Evolutionary conservation across 2,329 filamentous ascomycete species (phyloP).

Genomic region (Amesomyces nigricolor): DNA sequence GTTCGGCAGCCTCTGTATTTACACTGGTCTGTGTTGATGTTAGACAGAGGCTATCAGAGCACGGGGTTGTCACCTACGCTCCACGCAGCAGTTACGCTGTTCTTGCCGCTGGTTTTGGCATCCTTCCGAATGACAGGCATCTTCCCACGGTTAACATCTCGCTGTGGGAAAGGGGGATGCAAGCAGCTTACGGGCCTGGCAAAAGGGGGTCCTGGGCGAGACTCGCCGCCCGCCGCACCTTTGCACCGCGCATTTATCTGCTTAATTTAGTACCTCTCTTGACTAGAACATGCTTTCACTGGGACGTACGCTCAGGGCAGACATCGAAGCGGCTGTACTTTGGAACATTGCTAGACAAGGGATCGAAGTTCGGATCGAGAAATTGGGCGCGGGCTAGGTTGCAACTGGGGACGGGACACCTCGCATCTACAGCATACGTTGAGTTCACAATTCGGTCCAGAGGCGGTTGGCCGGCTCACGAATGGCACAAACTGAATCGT

Average conservation of each 20-base stretch:
- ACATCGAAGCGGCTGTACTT: constrained; percentile 22
- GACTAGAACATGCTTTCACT: too few relatives aligned
- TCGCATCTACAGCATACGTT: constrained; percentile 13
- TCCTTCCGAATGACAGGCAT: constrained; percentile 22
- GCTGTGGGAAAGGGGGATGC: not conserved
- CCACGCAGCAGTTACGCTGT: constrained; percentile 19
- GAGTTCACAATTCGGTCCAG: not conserved
- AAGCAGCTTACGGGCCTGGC: constrained; percentile 18
- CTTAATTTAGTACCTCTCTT: not conserved
- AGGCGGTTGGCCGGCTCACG: constrained; percentile 13
- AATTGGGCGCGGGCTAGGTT: constrained; percentile 22
- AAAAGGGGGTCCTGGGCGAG: constrained; percentile 13
- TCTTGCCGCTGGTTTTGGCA: constrained; percentile 20
- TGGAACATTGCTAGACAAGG: constrained; percentile 12
- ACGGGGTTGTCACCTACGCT: constrained; percentile 23
- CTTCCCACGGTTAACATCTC: constrained; percentile 6
- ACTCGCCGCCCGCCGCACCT: constrained; percentile 17
- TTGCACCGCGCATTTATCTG: constrained; percentile 24
- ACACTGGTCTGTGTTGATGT: too few relatives aligned
- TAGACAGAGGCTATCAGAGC: too few relatives aligned
- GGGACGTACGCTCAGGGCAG: constrained; percentile 23
- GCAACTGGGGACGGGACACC: constrained; percentile 23
- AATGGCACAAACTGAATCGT: constrained; percentile 23
- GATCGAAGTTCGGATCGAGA: constrained; percentile 21
- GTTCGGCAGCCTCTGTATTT: constrained; percentile 16